These are phyloP conservation scores for Peterozyma xylosa DNA, from an alignment of 805 yeast genomes.

Conservation along the genomic window DNA sequence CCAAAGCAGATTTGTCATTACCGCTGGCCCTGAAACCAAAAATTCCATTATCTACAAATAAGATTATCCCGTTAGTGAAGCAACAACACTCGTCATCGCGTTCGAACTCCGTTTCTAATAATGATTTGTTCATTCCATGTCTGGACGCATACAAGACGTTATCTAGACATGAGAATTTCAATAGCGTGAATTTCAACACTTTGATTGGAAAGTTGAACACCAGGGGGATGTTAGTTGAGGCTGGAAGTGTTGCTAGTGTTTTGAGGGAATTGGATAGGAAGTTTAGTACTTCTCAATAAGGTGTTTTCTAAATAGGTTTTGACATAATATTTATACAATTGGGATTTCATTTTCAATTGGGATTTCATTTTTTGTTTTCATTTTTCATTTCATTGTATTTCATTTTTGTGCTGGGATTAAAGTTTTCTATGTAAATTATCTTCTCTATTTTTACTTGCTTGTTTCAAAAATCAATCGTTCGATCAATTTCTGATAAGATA, in stretches of 20 bases:
- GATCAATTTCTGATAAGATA: too few species aligned
- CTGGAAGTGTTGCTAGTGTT: slow-evolving; percentile 82
- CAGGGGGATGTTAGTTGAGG: slow-evolving; percentile 85
- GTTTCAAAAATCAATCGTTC: too few species aligned
- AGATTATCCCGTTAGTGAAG: neutral
- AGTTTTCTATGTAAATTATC: too few species aligned
- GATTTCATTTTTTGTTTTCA: too few species aligned
- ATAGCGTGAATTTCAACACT: slow-evolving; percentile 63
- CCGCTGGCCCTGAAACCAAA: neutral
- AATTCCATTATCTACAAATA: neutral
- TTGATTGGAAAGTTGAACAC: slow-evolving; percentile 72
- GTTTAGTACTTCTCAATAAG: slow-evolving; percentile 18
- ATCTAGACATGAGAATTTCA: slow-evolving; percentile 73
- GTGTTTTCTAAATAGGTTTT: neutral
- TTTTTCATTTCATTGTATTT: too few species aligned
- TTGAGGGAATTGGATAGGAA: slow-evolving; percentile 74
- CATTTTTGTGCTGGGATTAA: too few species aligned
- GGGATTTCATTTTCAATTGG: too few species aligned
- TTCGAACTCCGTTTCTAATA: slow-evolving; percentile 4
- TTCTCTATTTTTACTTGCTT: too few species aligned
- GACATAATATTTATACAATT: too few species aligned
- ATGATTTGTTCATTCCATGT: slow-evolving; percentile 59
- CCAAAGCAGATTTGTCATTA: slow-evolving; percentile 7
- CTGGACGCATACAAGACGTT: slow-evolving; percentile 86
- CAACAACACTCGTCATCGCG: slow-evolving; percentile 10